Conservation (phyloP, 2,329 filamentous ascomycete genomes). For the Fusarium paranaense region DNA sequence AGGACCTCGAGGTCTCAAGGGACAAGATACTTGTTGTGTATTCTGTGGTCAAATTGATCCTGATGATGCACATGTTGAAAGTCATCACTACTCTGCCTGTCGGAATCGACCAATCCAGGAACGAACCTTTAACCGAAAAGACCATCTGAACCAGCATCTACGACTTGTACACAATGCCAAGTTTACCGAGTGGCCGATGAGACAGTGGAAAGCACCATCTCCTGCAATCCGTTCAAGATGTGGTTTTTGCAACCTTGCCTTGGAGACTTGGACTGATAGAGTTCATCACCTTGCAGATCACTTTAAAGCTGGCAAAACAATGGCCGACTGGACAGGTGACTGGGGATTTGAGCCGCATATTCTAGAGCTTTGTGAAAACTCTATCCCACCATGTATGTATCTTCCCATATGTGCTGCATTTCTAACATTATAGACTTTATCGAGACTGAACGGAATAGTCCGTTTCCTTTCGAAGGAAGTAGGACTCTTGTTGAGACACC, state of each 20-base stretch:
- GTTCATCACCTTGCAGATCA: slow-evolving; percentile 55
- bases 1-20: slow-evolving; percentile 51
- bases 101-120: slow-evolving; percentile 60
- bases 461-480: slow-evolving; percentile 34
- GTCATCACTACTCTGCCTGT: slow-evolving; percentile 57
- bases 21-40: slow-evolving; percentile 50
- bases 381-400: slow-evolving; percentile 54
- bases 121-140: slow-evolving; percentile 57
- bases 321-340: slow-evolving; percentile 57
- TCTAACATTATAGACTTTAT: slow-evolving; percentile 34
- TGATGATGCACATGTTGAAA: slow-evolving; percentile 48
- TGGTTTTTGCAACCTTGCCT: slow-evolving; percentile 52
- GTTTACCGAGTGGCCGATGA: slow-evolving; percentile 42
- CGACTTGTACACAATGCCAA: slow-evolving; percentile 57
- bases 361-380: slow-evolving; percentile 53
- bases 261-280: slow-evolving; percentile 52
- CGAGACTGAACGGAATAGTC: slow-evolving; percentile 36
- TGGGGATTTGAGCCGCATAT: slow-evolving; percentile 56
- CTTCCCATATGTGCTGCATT: rapidly evolving
- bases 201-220: slow-evolving; percentile 52
- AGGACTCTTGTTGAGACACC: slow-evolving; percentile 34
- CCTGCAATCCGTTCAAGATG: slow-evolving; percentile 53
- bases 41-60: slow-evolving; percentile 52
- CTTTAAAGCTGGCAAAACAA: slow-evolving; percentile 55
- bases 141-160: slow-evolving; percentile 56